Percentiles rank a stretch among this genome's conserved stretches.
phyloP scores from a whole-genome alignment of 495 filamentous ascomycete species.

The Aspergillus hancockii region DNA sequence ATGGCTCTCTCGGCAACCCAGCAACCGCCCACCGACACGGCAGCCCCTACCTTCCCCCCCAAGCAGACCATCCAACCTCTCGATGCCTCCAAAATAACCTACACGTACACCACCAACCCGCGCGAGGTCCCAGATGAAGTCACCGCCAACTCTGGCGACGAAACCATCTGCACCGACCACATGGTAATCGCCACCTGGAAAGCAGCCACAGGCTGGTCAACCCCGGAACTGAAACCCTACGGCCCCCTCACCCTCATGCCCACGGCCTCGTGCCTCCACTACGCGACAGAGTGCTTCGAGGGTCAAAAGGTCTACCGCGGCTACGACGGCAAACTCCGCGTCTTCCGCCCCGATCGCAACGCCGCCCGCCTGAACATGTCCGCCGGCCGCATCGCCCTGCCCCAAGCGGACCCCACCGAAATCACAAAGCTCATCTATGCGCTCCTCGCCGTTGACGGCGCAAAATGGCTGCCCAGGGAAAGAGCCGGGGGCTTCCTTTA shows the following conservation, averaged over 20 bases:
- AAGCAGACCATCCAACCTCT: neutral
- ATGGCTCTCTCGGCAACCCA: neutral
- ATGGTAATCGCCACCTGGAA: constrained; percentile 75
- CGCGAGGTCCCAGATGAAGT: constrained; percentile 2
- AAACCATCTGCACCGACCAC: constrained; percentile 53
- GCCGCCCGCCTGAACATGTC: constrained; percentile 64
- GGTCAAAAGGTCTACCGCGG: constrained; percentile 81
- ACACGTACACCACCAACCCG: neutral
- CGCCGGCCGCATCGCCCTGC: constrained; percentile 68
- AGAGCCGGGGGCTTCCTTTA: constrained; percentile 49
- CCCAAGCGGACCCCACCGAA: constrained; percentile 62
- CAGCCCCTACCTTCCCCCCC: neutral
- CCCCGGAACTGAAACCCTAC: constrained; percentile 70
- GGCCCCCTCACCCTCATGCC: constrained; percentile 74
- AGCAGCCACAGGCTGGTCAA: constrained; percentile 60
- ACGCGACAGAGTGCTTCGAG: constrained; percentile 86
- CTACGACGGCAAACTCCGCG: constrained; percentile 65
- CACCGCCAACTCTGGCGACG: neutral
- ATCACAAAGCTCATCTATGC: constrained; percentile 54
- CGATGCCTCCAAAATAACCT: constrained; percentile 9
- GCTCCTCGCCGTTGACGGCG: constrained; percentile 2
- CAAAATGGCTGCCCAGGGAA: constrained; percentile 2
- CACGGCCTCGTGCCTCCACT: constrained; percentile 76
- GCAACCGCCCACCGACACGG: neutral
- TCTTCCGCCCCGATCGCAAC: constrained; percentile 76